A percentile compares a stretch with the other conserved stretches of the same genome.
Conservation (phyloP, 1,284 basidiomycete species). For the Singerocomus inundabilis region DNA sequence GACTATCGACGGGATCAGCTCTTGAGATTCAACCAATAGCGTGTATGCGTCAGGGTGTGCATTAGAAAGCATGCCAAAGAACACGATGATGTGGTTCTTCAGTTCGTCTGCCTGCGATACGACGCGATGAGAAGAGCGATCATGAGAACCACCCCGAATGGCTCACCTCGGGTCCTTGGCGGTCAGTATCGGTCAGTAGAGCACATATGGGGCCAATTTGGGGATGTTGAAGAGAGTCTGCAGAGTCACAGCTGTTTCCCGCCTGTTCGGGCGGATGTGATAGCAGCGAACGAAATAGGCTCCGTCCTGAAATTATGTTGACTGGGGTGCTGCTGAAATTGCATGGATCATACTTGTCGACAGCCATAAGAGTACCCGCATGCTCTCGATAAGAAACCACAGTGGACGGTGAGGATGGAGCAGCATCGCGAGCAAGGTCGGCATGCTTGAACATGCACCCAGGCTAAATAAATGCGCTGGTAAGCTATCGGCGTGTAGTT, state of each 20-base stretch:
- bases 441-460: conserved; percentile 37
- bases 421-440: conserved; percentile 46
- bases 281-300: conserved; percentile 42
- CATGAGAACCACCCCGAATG: background rate
- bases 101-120: conserved; percentile 39
- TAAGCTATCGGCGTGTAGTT: conserved; percentile 4
- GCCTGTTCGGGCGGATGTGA: conserved; percentile 25
- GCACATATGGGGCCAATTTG: conserved; percentile 54
- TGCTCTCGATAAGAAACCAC: conserved; percentile 46
- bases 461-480: conserved; percentile 35
- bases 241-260: conserved; percentile 9
- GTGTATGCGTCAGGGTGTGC: conserved; percentile 49
- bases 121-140: background rate
- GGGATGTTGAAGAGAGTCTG: conserved; percentile 38
- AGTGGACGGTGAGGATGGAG: conserved; percentile 49
- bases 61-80: conserved; percentile 55
- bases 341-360: conserved; percentile 49
- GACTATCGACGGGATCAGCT: conserved; percentile 61
- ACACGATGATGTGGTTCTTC: conserved; percentile 50
- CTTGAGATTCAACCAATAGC: conserved; percentile 50
- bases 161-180: conserved; percentile 43
- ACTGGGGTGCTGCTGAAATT: conserved; percentile 17
- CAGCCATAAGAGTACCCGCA: conserved; percentile 51
- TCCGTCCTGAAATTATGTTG: conserved; percentile 35
- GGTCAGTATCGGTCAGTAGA: conserved; percentile 47